phyloP scores from a whole-genome alignment of 805 yeast species.

The Teunomyces aglyptinius region DNA sequence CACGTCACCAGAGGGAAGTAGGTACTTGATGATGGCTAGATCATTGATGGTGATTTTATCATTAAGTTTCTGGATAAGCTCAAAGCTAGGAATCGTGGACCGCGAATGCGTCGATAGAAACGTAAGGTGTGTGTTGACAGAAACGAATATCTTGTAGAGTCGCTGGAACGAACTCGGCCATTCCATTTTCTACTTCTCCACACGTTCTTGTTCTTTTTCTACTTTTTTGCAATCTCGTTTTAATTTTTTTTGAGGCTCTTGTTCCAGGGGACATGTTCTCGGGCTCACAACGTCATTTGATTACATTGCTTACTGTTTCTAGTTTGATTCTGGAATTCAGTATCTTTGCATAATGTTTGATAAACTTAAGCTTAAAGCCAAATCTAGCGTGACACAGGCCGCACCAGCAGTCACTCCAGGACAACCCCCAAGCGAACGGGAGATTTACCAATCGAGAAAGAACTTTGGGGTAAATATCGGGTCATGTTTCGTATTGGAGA shows the following conservation, averaged over 20 bases:
- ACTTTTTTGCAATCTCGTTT: not conserved
- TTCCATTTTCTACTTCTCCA: not conserved
- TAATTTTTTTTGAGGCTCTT: too few relatives aligned
- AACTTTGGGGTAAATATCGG: conserved; percentile 89
- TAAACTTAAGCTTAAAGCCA: conserved; percentile 32
- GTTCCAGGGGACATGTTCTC: not conserved
- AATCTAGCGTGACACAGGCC: conserved; percentile 20
- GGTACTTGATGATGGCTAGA: conserved; percentile 57
- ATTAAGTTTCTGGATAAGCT: conserved; percentile 30
- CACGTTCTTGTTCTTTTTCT: not conserved
- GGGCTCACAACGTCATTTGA: not conserved
- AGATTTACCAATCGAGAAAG: conserved; percentile 57
- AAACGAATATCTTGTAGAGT: conserved; percentile 17
- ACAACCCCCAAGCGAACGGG: conserved; percentile 33
- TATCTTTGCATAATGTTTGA: conserved; percentile 23
- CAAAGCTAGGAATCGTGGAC: conserved; percentile 28
- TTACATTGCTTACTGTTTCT: not conserved
- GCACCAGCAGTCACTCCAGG: conserved; percentile 36
- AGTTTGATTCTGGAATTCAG: not conserved
- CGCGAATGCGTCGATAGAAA: conserved; percentile 38
- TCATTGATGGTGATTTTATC: conserved; percentile 45
- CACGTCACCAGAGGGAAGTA: conserved; percentile 68
- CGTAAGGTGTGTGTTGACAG: conserved; percentile 39
- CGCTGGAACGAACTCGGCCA: conserved; percentile 9
- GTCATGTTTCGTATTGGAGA: conserved; percentile 73